Percentiles rank a stretch among this genome's conserved stretches.
Conservation (phyloP, 202 grass and related monocot species). For the Schoenoplectus triqueter region DNA sequence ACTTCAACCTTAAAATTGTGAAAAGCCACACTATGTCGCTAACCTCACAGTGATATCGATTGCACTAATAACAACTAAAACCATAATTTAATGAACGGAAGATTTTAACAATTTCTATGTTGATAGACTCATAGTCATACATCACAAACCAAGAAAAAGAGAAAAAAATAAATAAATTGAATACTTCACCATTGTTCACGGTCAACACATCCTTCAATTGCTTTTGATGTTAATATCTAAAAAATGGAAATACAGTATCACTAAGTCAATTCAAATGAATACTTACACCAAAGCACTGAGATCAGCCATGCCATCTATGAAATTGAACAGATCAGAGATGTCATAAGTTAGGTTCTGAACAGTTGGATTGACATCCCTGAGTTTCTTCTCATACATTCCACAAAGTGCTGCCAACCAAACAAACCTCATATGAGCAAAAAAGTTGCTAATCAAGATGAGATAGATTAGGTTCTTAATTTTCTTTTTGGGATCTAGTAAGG, state of each 20-base stretch:
- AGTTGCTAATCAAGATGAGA: no score
- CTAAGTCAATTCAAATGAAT: not conserved
- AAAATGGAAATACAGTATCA: not conserved
- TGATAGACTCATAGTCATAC: not conserved
- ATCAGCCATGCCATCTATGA: conserved; percentile 83
- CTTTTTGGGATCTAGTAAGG: no score
- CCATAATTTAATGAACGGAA: not conserved
- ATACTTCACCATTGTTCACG: not conserved
- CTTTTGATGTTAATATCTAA: conserved; percentile 3
- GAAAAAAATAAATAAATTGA: not conserved
- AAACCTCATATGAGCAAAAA: conserved; percentile 5
- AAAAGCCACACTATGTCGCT: not conserved
- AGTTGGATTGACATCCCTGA: conserved; percentile 92
- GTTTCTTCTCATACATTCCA: conserved; percentile 92
- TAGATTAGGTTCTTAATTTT: no score
- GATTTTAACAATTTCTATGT: not conserved
- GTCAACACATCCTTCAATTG: conserved; percentile 12
- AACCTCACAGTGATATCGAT: not conserved
- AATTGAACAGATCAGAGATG: conserved; percentile 91
- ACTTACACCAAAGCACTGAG: conserved; percentile 90
- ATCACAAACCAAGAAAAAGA: not conserved
- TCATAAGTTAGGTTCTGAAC: conserved; percentile 86
- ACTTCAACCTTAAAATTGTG: conserved; percentile 9
- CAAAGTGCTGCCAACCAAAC: conserved; percentile 67
- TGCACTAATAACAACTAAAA: not conserved